phyloP scores from a whole-genome alignment of 2,329 filamentous ascomycete genomes.

The Phoma herbarum region DNA sequence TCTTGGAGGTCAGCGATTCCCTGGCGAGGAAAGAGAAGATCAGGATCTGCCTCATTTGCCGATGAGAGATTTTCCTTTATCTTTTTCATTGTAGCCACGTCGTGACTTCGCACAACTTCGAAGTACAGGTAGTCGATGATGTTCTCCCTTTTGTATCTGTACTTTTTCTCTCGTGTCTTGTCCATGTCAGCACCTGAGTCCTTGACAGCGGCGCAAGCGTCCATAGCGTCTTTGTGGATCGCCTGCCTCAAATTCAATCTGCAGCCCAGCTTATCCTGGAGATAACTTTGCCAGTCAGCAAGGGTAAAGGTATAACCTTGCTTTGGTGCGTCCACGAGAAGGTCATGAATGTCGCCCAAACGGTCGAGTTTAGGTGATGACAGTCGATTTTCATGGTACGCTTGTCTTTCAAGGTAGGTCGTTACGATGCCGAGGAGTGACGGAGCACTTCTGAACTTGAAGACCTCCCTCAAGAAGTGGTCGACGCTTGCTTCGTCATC shows the following conservation, averaged over 20 bases:
- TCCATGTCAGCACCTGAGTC: slow-evolving; percentile 25
- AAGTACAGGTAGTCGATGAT: slow-evolving; percentile 72
- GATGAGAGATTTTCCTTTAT: slow-evolving; percentile 35
- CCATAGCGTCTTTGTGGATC: slow-evolving; percentile 46
- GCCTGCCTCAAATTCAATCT: slow-evolving; percentile 62
- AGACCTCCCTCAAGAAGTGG: slow-evolving; percentile 62
- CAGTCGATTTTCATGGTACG: slow-evolving; percentile 59
- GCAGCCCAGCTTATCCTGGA: slow-evolving; percentile 61
- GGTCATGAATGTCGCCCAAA: slow-evolving; percentile 55
- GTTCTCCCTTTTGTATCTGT: slow-evolving; percentile 50
- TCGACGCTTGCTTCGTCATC: slow-evolving; percentile 43
- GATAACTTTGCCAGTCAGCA: slow-evolving; percentile 58
- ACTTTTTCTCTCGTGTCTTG: slow-evolving; percentile 31
- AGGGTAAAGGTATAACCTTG: slow-evolving; percentile 61
- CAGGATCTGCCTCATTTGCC: slow-evolving; percentile 32
- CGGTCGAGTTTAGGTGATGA: slow-evolving; percentile 29
- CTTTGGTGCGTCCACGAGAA: slow-evolving; percentile 57
- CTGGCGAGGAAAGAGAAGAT: slow-evolving; percentile 28
- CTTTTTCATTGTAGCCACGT: slow-evolving; percentile 40
- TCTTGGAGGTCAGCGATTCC: slow-evolving; percentile 6
- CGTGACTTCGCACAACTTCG: slow-evolving; percentile 56
- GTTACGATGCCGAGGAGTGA: slow-evolving; percentile 71
- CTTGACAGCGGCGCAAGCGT: slow-evolving; percentile 30
- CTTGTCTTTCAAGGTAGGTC: slow-evolving; percentile 68
- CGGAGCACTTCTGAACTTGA: slow-evolving; percentile 66